A percentile compares a stretch with the other conserved stretches of the same genome.
phyloP scores from a whole-genome alignment of 2,329 filamentous ascomycete genomes.

The Aureobasidium lini region DNA sequence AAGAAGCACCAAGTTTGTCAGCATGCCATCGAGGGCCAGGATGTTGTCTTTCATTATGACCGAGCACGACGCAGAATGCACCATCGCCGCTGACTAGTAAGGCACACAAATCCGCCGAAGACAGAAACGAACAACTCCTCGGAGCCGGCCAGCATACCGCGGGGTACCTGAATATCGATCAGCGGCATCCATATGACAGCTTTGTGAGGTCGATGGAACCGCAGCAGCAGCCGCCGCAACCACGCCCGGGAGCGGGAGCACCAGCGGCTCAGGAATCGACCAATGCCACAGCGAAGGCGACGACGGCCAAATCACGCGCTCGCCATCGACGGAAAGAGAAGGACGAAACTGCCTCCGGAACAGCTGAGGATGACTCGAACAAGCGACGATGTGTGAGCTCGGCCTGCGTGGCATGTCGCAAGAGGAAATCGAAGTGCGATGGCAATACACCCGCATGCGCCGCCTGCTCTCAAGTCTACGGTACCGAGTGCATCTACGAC shows the following conservation, averaged over 20 bases:
- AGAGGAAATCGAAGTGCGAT: constrained; percentile 57
- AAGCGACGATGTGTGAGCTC: constrained; percentile 37
- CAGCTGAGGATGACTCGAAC: constrained; percentile 30
- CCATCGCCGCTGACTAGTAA: background rate
- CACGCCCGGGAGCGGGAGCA: background rate
- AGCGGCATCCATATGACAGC: background rate
- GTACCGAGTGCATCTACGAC: constrained; percentile 86
- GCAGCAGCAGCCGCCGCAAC: background rate
- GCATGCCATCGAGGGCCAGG: background rate
- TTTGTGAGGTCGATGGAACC: constrained; percentile 2
- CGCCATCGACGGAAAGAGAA: constrained; percentile 15
- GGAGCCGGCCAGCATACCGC: background rate
- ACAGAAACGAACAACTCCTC: background rate
- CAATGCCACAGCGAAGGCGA: background rate
- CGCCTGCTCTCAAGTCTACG: constrained; percentile 91
- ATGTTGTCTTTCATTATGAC: background rate
- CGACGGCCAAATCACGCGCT: constrained; percentile 8
- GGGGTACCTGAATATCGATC: background rate
- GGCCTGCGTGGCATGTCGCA: constrained; percentile 29
- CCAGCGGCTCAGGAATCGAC: background rate
- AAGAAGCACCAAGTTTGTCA: constrained; percentile 3
- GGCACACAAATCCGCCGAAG: background rate
- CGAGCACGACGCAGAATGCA: background rate
- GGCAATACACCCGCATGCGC: constrained; percentile 86
- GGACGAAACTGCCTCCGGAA: constrained; percentile 14